phyloP scores from a whole-genome alignment of 139 green algal genomes.

The Picochlorum sp. region DNA sequence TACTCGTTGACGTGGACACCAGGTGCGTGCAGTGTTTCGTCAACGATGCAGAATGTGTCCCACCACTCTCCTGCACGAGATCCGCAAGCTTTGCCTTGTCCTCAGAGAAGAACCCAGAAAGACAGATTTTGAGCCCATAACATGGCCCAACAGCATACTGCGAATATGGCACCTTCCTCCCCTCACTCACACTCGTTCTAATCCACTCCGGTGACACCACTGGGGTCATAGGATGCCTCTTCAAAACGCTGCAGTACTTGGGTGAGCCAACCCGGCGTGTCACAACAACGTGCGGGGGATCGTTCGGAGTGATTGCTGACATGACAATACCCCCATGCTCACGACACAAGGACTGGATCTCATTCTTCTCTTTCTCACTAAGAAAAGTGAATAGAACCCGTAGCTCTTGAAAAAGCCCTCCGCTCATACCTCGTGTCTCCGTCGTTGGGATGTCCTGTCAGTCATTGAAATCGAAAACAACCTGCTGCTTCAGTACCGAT shows the following conservation, averaged over 20 bases:
- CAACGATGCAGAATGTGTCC: slow-evolving; percentile 20
- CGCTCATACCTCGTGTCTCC: not conserved
- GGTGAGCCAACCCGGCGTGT: slow-evolving; percentile 16
- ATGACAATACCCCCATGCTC: slow-evolving; percentile 7
- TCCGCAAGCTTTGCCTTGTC: slow-evolving; percentile 10
- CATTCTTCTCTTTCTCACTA: slow-evolving; percentile 10
- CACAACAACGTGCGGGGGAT: slow-evolving; percentile 25
- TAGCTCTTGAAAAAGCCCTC: slow-evolving; percentile 3
- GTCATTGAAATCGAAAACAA: too few species aligned
- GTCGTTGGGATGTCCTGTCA: too few species aligned
- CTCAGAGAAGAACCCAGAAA: slow-evolving; percentile 16
- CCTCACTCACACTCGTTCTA: slow-evolving; percentile 1
- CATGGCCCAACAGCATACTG: slow-evolving; percentile 12
- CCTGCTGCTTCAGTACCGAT: too few species aligned
- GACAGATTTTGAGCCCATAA: slow-evolving; percentile 20
- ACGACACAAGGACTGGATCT: not conserved
- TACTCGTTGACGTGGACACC: slow-evolving; percentile 14
- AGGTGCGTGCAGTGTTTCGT: slow-evolving; percentile 30
- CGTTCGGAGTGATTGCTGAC: not conserved
- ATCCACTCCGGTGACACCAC: slow-evolving; percentile 29
- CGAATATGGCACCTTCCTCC: slow-evolving; percentile 7
- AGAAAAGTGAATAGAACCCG: slow-evolving; percentile 20
- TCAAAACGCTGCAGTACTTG: slow-evolving; percentile 17
- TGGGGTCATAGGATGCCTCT: slow-evolving; percentile 4
- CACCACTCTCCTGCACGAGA: slow-evolving; percentile 3